Base-by-base conservation (phyloP, 2,329 filamentous ascomycete species). In the Fulvia fulva region DNA sequence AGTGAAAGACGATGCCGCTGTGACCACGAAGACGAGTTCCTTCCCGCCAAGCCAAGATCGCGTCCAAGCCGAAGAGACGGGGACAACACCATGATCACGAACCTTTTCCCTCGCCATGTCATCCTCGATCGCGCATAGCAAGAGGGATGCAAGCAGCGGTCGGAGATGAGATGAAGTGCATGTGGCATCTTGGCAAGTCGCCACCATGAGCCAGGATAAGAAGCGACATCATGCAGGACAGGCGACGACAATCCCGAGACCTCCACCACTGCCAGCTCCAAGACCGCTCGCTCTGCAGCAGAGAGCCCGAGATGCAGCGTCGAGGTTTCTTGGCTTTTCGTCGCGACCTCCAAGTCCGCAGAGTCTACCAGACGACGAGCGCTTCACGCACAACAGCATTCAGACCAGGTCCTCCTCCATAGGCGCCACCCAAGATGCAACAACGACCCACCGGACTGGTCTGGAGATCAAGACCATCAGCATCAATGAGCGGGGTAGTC, bases 401-500 rank as follows among this genome's bases (percentile, higher is more conserved):
- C 62, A 63, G 22, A 61, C 60, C 44, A 34, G 68, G 32, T 64
- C 62, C 12, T 65, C 67, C 7, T 63, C 62, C 8, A 64, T 72
- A 12, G 62, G 70, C 45, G 65, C 63, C 23, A 64, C 67, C n/a
- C 67, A 71, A 55, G 81, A 83, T 64, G 79, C 83, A 63, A 82
- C 80, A 60, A 77, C 83, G 58, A 82, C 79, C 67, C 83, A 87
- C 71, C 82, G 80, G 65, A 87, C 85, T n/a, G 84, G 84, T 47
- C 80, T 87, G 54, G 80, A 84, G 61, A 86, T 87, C 66, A 75
- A 81, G 45, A 82, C 85, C 37, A 75, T 87, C 53, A 84, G 87
- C 70, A 82, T 86, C 71, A 87, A 86, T 60, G 82, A 84, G 43
- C 77, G 81, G 56, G 78, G 80, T 58, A 86, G 83, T 59, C 84